Conservation (phyloP, 2,329 filamentous ascomycete species). For the Penicillium palitans region DNA sequence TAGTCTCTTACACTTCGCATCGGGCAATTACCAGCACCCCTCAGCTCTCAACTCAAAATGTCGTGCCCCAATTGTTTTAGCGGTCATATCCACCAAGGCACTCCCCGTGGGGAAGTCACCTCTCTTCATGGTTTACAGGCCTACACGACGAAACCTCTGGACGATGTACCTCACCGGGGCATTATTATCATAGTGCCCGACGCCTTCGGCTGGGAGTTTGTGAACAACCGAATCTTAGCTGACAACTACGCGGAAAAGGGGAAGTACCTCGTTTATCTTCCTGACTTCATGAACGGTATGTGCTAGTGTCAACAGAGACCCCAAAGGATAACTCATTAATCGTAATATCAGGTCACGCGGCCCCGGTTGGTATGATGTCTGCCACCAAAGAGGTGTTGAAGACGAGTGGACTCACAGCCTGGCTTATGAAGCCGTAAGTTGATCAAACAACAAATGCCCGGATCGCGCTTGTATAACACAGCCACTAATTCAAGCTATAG, state of each 20-base stretch:
- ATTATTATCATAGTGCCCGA: conserved; percentile 58
- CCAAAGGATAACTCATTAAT: neutral
- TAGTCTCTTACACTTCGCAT: neutral
- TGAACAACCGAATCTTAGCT: conserved; percentile 55
- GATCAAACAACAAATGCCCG: neutral
- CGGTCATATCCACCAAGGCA: conserved; percentile 1
- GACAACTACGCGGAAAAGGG: conserved; percentile 56
- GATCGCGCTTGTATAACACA: neutral
- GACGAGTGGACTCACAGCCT: neutral
- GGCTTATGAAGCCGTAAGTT: conserved; percentile 6
- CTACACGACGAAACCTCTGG: neutral
- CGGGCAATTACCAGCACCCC: too few relatives aligned
- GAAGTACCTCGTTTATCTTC: conserved; percentile 54
- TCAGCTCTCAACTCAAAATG: neutral
- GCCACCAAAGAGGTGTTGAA: neutral
- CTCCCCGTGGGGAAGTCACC: conserved; percentile 1
- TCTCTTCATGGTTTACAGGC: neutral
- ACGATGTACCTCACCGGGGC: conserved; percentile 30
- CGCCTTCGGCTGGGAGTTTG: conserved; percentile 57
- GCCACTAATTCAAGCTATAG: neutral
- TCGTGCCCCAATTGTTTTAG: conserved; percentile 1
- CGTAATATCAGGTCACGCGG: neutral
- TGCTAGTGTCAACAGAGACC: neutral
- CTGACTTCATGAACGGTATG: conserved; percentile 57
- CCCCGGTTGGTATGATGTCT: neutral